Evolutionary conservation across 2,329 filamentous ascomycete genomes (phyloP), one percentile per base, ranked within the genome.

Genomic region (Scolecobasidium constrictum): DNA sequence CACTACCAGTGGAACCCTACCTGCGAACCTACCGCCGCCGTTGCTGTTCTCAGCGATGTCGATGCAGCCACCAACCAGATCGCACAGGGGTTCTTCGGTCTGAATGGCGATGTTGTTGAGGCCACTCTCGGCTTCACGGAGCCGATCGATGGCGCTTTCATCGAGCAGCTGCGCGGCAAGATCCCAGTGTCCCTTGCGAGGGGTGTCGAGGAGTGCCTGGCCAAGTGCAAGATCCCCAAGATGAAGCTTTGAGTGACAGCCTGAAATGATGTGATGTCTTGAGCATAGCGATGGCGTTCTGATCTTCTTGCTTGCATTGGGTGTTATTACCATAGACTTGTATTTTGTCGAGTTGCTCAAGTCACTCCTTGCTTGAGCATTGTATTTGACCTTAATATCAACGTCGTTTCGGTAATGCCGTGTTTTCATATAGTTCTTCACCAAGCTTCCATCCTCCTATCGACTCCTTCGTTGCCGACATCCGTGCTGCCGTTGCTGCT

Each of bases 171-270:
- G 48, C 40, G 57, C 23, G 53, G 54, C 42, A 28, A 28, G 5
- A 61, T 65, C 33, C 74, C 74, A 13, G 52, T 53, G 7, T 72
- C 67, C 45, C 62, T 77, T 35, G 71, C 73, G 3, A 54, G 65
- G 17, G 72, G 71, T 39, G 65, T 77, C 11, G 68, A 76, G 46
- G 52, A 62, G 47, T 79, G 75, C 55, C 56, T 77, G 52, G 53
- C 59, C 46, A 70, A 63, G 54, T 76, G 73, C 54, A 58, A 58
- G 20, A 63, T 69, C 37, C 48, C 56, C 47, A 58, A 62, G 50
- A 52, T 36, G 17, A 38, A 20, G 26, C 9, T 9, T 31, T 31
- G 9, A 31, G 20, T 13, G 5, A 38, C 3, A 6, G 12, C 5
- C 9, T 4, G 22, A 5, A 17, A 16, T 2, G 9, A 23, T 3